Conservation (phyloP, 306 rosid genomes). For the Vachellia collinsii region DNA sequence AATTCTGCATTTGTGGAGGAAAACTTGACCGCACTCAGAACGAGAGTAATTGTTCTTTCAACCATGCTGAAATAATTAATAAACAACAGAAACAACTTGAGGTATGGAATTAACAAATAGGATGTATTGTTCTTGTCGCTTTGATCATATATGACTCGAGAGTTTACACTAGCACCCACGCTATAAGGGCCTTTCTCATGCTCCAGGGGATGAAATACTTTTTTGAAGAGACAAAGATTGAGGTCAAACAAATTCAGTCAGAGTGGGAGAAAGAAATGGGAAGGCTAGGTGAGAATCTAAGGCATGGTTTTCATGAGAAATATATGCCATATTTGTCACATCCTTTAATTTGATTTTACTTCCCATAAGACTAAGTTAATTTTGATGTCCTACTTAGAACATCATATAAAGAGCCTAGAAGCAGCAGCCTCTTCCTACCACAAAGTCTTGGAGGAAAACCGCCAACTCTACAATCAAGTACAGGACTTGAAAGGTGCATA, state of each 20-base stretch:
- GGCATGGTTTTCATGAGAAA: conserved; percentile 35
- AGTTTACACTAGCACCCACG: conserved; percentile 22
- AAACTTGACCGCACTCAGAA: conserved; percentile 47
- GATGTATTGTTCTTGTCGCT: conserved; percentile 11
- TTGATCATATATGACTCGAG: not conserved
- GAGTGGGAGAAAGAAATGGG: conserved; percentile 68
- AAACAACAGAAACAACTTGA: conserved; percentile 74
- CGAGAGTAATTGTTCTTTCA: conserved; percentile 39
- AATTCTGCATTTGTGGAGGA: conserved; percentile 77
- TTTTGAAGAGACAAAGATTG: conserved; percentile 60
- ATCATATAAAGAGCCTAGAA: conserved; percentile 76
- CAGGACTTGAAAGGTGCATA: conserved; percentile 91
- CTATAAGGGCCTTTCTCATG: conserved; percentile 22
- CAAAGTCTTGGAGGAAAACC: conserved; percentile 83
- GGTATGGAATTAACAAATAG: conserved; percentile 44
- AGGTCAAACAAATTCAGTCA: conserved; percentile 63
- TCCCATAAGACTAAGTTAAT: conserved; percentile 18
- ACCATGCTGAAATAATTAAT: conserved; percentile 52
- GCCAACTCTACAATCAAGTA: conserved; percentile 87
- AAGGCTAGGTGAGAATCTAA: conserved; percentile 69
- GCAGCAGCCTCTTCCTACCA: conserved; percentile 82
- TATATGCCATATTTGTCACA: not conserved
- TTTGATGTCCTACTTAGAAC: conserved; percentile 52
- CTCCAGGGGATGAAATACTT: conserved; percentile 64
- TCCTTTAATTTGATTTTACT: conserved; percentile 15